Base-by-base conservation (phyloP, 2,329 filamentous ascomycete species). In the Diplodia seriata region DNA sequence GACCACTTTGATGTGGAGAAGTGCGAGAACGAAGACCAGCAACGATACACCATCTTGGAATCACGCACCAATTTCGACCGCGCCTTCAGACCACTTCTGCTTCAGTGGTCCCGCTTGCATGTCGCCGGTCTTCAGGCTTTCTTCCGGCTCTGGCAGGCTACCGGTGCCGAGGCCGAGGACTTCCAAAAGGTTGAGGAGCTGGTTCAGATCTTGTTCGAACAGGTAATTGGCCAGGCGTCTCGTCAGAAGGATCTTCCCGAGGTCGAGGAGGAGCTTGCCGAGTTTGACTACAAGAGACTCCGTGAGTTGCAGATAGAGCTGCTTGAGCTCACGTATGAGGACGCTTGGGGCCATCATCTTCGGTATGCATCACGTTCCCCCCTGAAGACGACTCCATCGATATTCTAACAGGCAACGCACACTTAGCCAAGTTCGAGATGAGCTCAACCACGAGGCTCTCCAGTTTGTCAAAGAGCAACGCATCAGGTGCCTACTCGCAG, bases 381-480 rank as follows among this genome's bases (percentile, higher is more conserved):
- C 40, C 9, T 33, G 31, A 15, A 7, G 36, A 50, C 0, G 18
- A 26, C 26, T n/a, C 3, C 40, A 40, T 40, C 43, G 54, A 57
- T 12, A 15, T 14, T 51, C 66, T 67, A 62, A 67, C 66, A 61
- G 31, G 69, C 68, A 69, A 77, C 71, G 77, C 72, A 59, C 11
- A 4, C 67, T 47, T 70, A 83, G 81, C 71, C 92, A 95, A 79
- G 92, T 97, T n/a, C 90, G 93, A 40, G 93, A 97, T 66, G 93
- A 97, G 77, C 85, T 98, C 54, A 91, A 92, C 72, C 89, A 94
- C 74, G 95, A 99, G 79, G 93, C 94, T 12, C 82, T 97, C 66
- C 92, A 97, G 74, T 99, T 99, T 75, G 92, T 98, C 79, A 97
- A 97, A 79, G 95, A 99, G 81, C 95, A 99, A 79, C 89, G 95